Percentiles rank a stretch among this genome's conserved stretches.
phyloP scores from a whole-genome alignment of 345 rosid genomes.

The Cochlearia excelsa region DNA sequence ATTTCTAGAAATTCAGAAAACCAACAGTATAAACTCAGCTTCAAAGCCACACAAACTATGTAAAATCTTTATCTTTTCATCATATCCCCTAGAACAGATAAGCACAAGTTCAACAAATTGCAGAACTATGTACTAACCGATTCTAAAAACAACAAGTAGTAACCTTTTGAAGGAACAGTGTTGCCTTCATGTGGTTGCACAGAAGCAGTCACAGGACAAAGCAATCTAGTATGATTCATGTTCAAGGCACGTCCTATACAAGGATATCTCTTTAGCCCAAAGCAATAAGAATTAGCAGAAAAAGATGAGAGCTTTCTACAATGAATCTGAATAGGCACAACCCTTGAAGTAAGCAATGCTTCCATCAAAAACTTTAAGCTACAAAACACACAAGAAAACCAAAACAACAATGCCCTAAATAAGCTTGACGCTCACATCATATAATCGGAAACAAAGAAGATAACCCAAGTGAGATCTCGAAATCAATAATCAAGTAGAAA shows the following conservation, averaged over 20 bases:
- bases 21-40: slow-evolving; percentile 24
- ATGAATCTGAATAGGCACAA: slow-evolving; percentile 37
- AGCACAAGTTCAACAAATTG: background rate
- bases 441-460: background rate
- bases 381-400: slow-evolving; percentile 4
- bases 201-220: slow-evolving; percentile 50
- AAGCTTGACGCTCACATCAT: slow-evolving; percentile 3
- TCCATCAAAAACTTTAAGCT: slow-evolving; percentile 54
- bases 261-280: slow-evolving; percentile 34
- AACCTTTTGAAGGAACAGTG: slow-evolving; percentile 58
- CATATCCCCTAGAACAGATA: background rate
- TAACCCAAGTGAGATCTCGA: background rate
- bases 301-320: slow-evolving; percentile 33
- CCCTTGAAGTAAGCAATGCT: slow-evolving; percentile 43
- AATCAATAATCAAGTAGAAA: slow-evolving; percentile 1
- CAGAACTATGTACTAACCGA: slow-evolving; percentile 4
- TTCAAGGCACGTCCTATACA: slow-evolving; percentile 31
- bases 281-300: slow-evolving; percentile 31
- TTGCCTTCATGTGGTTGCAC: slow-evolving; percentile 50
- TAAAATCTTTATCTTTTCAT: background rate
- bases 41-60: background rate
- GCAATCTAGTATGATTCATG: slow-evolving; percentile 41
- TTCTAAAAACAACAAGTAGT: background rate
- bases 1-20: slow-evolving; percentile 47
- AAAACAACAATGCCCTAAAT: slow-evolving; percentile 6